phyloP scores from a whole-genome alignment of 306 rosid genomes.

The Canavalia ensiformis region DNA sequence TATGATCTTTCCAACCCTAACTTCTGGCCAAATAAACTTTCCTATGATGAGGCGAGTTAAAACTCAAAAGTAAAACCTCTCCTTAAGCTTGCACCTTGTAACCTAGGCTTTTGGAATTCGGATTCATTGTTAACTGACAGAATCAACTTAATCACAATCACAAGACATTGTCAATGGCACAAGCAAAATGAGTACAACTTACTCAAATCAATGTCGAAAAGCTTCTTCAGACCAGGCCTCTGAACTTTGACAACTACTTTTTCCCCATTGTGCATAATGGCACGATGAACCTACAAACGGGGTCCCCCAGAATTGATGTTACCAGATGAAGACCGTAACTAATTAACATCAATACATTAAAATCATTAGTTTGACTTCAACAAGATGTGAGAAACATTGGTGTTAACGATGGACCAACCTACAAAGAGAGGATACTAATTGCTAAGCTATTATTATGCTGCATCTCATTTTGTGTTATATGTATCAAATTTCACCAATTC shows the following conservation, averaged over 20 bases:
- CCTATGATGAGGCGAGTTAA: neutral
- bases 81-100: neutral
- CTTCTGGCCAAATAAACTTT: neutral
- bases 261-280: conserved; percentile 85
- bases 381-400: neutral
- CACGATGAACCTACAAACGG: conserved; percentile 79
- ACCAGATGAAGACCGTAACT: conserved; percentile 8
- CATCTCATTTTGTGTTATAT: conserved; percentile 6
- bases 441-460: neutral
- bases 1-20: neutral
- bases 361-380: conserved; percentile 2
- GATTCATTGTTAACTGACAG: neutral
- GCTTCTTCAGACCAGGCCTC: conserved; percentile 93
- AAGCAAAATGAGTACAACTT: conserved; percentile 49
- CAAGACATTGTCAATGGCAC: neutral
- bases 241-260: conserved; percentile 85
- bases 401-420: neutral
- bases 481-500: neutral
- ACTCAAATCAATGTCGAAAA: conserved; percentile 88
- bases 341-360: neutral
- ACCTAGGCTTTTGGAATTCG: neutral
- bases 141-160: neutral
- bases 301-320: conserved; percentile 24
- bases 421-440: neutral
- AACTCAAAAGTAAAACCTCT: neutral